These are phyloP conservation scores for Chaetomium sp. DNA, from an alignment of 2,329 filamentous ascomycete genomes.

Conservation along the genomic window DNA sequence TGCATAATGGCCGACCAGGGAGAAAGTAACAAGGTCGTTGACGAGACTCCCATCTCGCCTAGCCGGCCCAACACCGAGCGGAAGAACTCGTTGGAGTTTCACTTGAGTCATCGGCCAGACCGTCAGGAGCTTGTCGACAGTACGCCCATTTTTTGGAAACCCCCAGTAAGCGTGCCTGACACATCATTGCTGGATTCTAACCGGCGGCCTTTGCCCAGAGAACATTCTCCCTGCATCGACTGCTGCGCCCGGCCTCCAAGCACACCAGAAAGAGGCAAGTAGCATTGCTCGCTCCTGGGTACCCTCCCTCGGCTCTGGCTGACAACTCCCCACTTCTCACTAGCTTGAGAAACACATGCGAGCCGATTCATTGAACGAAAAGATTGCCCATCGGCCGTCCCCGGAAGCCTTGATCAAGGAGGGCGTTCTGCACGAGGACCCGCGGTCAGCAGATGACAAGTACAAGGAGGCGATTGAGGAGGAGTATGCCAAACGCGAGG, in stretches of 20 bases:
- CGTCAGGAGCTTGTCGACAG: conserved; percentile 74
- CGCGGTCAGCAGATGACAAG: conserved; percentile 49
- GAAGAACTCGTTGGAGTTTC: conserved; percentile 66
- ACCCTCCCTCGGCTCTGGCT: background rate
- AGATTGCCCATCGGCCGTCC: conserved; percentile 69
- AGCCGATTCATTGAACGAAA: conserved; percentile 78
- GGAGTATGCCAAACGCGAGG: conserved; percentile 58
- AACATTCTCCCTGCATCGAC: conserved; percentile 80
- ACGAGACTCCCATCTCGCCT: conserved; percentile 54
- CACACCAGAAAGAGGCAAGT: conserved; percentile 65
- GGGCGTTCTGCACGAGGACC: conserved; percentile 69
- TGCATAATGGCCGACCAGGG: conserved; percentile 17
- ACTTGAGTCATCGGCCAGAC: conserved; percentile 66
- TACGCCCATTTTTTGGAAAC: conserved; percentile 34
- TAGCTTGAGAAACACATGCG: conserved; percentile 80
- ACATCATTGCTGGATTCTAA: background rate
- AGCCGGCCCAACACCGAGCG: conserved; percentile 42
- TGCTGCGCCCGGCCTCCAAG: conserved; percentile 72
- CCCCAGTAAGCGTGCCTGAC: background rate
- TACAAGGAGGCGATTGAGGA: conserved; percentile 58
- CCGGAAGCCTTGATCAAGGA: conserved; percentile 71
- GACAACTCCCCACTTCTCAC: background rate
- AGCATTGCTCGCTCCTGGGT: background rate
- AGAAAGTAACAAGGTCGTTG: conserved; percentile 32
- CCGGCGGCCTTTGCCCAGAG: conserved; percentile 39